Conservation (phyloP, 768 basidiomycete genomes). For the Amanita rimosa region DNA sequence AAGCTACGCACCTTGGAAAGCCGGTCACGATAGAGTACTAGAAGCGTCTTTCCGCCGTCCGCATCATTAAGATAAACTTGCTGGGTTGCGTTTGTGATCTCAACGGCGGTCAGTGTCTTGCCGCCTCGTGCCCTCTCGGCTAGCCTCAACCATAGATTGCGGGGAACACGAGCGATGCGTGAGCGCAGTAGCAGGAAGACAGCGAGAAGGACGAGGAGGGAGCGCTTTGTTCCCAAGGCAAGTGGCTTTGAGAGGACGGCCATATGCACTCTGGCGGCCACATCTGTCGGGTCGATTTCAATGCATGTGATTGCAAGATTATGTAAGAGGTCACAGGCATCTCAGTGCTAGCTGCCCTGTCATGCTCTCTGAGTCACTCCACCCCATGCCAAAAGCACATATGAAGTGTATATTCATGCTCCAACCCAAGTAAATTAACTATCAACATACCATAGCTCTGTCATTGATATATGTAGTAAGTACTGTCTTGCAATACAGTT, state of each 20-base stretch:
- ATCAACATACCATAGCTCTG: too few species aligned
- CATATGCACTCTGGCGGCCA: slow-evolving; percentile 6
- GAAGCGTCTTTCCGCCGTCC: slow-evolving; percentile 50
- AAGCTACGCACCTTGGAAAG: slow-evolving; percentile 41
- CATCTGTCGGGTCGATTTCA: not conserved
- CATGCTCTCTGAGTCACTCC: too few species aligned
- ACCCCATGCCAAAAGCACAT: too few species aligned
- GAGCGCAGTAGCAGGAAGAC: slow-evolving; percentile 42
- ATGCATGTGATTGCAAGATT: not conserved
- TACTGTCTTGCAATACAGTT: too few species aligned
- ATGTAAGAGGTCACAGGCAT: not conserved
- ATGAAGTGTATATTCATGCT: too few species aligned
- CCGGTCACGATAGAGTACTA: slow-evolving; percentile 53
- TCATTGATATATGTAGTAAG: too few species aligned
- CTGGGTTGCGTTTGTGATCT: slow-evolving; percentile 39
- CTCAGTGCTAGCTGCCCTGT: too few species aligned
- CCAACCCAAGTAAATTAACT: too few species aligned
- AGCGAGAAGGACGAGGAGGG: slow-evolving; percentile 30
- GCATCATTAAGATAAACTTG: slow-evolving; percentile 50
- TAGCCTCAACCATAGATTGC: slow-evolving; percentile 12
- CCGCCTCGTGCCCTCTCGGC: slow-evolving; percentile 16
- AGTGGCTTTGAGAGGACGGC: slow-evolving; percentile 16
- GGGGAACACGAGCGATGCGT: slow-evolving; percentile 1
- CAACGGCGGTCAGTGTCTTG: slow-evolving; percentile 21
- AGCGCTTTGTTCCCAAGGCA: slow-evolving; percentile 12